A percentile compares a stretch with the other conserved stretches of the same genome.
Conservation (phyloP, 768 basidiomycete species). For the Tricholoma saponaceum region DNA sequence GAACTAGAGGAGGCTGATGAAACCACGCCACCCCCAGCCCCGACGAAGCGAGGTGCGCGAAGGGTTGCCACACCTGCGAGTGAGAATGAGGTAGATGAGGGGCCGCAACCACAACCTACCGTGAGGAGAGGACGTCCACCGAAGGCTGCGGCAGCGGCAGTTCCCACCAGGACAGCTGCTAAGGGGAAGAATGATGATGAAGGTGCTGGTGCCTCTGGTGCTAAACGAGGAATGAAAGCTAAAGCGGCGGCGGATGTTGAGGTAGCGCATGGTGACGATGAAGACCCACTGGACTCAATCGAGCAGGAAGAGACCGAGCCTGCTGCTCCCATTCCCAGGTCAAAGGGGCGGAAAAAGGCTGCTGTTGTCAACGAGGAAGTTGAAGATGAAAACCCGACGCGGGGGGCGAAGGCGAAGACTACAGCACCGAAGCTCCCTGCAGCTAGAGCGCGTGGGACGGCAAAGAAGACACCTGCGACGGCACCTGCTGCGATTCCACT, state of each 20-base stretch:
- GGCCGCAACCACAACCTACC: background rate
- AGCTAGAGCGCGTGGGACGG: constrained; percentile 8
- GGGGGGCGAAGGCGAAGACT: constrained; percentile 9
- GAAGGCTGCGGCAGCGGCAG: background rate
- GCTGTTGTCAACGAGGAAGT: constrained; percentile 13
- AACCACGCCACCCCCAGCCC: background rate
- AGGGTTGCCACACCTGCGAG: constrained; percentile 3
- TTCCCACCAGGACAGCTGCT: background rate
- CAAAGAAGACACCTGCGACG: constrained; percentile 31
- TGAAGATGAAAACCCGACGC: constrained; percentile 7
- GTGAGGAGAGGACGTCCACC: constrained; percentile 9
- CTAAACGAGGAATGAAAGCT: constrained; percentile 15
- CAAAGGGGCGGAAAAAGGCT: constrained; percentile 17
- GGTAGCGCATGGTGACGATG: constrained; percentile 7
- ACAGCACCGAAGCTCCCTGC: constrained; percentile 17
- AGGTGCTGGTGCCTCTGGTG: constrained; percentile 7
- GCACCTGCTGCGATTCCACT: constrained; percentile 27
- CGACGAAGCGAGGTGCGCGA: constrained; percentile 3
- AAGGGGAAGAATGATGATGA: constrained; percentile 4
- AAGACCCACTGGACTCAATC: constrained; percentile 15
- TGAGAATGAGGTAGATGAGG: background rate
- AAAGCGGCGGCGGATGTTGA: constrained; percentile 9
- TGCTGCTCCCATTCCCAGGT: constrained; percentile 9
- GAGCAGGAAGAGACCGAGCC: constrained; percentile 11
- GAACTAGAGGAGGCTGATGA: constrained; percentile 3